Conservation (phyloP, 2,329 filamentous ascomycete species). For the Dactylellina leptospora region DNA sequence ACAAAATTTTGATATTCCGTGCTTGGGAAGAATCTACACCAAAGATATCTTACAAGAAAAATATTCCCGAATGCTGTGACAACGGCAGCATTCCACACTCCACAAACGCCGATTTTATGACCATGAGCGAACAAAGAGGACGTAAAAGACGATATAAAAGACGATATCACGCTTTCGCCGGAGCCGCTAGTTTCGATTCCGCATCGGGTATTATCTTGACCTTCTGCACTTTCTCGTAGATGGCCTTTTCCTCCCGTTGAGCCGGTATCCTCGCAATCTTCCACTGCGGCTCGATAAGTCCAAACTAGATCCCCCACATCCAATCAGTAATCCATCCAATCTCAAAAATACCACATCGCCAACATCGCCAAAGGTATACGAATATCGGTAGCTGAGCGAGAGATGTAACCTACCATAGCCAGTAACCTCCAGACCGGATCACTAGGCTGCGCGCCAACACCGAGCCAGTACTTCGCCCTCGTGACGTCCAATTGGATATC, state of each 20-base stretch:
- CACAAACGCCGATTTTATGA: slow-evolving; percentile 14
- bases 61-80: background rate
- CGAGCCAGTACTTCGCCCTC: slow-evolving; percentile 92
- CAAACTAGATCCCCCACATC: slow-evolving; percentile 50
- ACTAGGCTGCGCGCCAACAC: slow-evolving; percentile 93
- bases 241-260: slow-evolving; percentile 44
- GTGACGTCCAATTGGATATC: slow-evolving; percentile 85
- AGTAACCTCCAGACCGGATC: slow-evolving; percentile 88
- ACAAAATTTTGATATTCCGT: slow-evolving; percentile 20
- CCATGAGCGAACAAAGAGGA: background rate
- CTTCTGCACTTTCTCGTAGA: slow-evolving; percentile 47
- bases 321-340: slow-evolving; percentile 5
- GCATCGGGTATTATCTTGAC: slow-evolving; percentile 45
- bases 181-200: background rate
- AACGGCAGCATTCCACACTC: background rate
- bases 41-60: slow-evolving; percentile 15
- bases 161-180: background rate
- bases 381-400: background rate
- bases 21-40: slow-evolving; percentile 1
- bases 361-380: background rate
- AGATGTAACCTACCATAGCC: slow-evolving; percentile 70
- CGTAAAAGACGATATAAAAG: background rate
- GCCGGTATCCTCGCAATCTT: slow-evolving; percentile 53
- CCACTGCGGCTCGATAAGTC: slow-evolving; percentile 56
- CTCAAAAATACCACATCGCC: background rate